phyloP scores from a whole-genome alignment of 176 grass and related monocot genomes.

The Musa troglodytarum region DNA sequence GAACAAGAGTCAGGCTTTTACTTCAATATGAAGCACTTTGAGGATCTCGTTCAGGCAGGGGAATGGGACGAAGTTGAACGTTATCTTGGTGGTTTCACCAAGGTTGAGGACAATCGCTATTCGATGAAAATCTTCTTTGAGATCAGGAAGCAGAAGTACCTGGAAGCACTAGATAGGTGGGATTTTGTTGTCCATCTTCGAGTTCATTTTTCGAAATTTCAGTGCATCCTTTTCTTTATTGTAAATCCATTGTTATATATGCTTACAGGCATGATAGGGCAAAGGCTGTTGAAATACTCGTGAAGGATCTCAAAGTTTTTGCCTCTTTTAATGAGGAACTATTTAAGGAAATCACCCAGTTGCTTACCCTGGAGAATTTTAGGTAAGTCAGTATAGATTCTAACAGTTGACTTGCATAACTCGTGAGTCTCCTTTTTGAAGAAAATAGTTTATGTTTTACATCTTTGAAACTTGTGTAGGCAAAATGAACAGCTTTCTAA shows the following conservation, averaged over 20 bases:
- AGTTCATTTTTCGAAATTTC: too few relatives aligned
- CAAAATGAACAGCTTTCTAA: conserved; percentile 99
- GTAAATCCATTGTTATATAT: background rate
- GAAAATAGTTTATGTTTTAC: too few relatives aligned
- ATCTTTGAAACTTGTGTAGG: conserved; percentile 37
- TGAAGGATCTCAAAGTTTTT: conserved; percentile 98
- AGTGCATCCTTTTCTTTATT: conserved; percentile 4
- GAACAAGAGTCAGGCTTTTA: conserved; percentile 98
- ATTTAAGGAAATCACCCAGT: conserved; percentile 97
- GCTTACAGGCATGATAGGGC: conserved; percentile 79
- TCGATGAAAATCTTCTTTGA: conserved; percentile 99
- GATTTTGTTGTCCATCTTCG: conserved; percentile 11
- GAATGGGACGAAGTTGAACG: conserved; percentile 99
- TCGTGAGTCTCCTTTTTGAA: background rate
- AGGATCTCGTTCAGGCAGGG: conserved; percentile 88
- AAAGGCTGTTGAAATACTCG: conserved; percentile 94
- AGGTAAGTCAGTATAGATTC: conserved; percentile 30
- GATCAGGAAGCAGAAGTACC: conserved; percentile 99
- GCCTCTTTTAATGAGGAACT: conserved; percentile 98
- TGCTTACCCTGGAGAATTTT: conserved; percentile 97
- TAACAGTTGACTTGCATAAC: too few relatives aligned
- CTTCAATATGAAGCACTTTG: conserved; percentile 99
- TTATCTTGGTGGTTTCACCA: conserved; percentile 98
- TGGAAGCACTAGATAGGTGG: conserved; percentile 94
- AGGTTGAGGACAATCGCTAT: conserved; percentile 98